Evolutionary conservation across 202 grass and related monocot genomes (phyloP), one percentile per base, ranked within the genome.

Genomic region (Zizania palustris): DNA sequence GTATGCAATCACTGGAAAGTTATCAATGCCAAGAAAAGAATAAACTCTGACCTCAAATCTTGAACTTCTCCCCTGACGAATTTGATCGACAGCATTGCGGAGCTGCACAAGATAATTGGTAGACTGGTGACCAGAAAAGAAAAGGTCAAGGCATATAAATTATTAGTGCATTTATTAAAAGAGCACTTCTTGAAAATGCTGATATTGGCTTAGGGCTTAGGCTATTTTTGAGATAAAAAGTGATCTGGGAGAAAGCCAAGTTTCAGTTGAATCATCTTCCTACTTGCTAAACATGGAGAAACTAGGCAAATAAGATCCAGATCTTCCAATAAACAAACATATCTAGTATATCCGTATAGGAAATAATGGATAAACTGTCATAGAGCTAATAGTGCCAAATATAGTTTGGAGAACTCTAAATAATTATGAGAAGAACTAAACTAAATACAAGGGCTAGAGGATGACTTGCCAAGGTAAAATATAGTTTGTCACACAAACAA

Each of bases 81-180:
- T 74, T 71, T 87, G 88, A 35, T 91, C 88, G 13, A 87, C 69
- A 53, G 87, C 61, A 87, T 74, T 85, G 11, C 81, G 84, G 7
- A 91, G 35, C 85, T 91, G 81, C 63, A 51, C 11, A 63, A 7
- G 7, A 55, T 69, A 81, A 73, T 21, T 28, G 45, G 51, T 41
- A 76, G 12, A 69, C 55, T 18, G 10, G 10, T n/a, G 40, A 69
- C 8, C 7, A 61, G 42, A 79, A 45, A 15, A 61, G 41, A 79
- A 45, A 33, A 36, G 53, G 38, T 45, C 40, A 11, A 60, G 5
- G 39, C 36, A 18, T 39, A 60, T 19, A 66, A 37, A 9, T 20
- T 9, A 73, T 13, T 49, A 37, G 42, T 13, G 4, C 8, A 69
- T 46, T 39, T 48, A 48, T 60, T 7, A 71, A 37, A 22, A 78